Evolutionary conservation across 768 basidiomycete species (phyloP), one percentile per base, ranked within the genome.

Genomic region (Chalciporus piperatus): DNA sequence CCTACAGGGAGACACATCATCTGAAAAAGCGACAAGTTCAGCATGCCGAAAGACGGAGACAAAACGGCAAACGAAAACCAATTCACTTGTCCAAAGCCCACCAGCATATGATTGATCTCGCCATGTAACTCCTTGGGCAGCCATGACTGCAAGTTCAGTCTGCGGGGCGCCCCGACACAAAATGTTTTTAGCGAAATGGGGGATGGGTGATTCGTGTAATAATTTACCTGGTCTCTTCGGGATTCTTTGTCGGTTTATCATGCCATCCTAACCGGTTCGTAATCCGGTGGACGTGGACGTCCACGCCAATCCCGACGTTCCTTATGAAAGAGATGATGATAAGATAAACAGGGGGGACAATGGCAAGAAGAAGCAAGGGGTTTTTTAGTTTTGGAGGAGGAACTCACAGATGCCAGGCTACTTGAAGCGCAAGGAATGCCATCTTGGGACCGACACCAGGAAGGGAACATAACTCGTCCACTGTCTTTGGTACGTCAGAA

Each of bases 371-470:
- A 8, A 17, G 11, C 13, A 2, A 30, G 20, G 2, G 22, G n/a
- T n/a, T n/a, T 22, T 22, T 14, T 25, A n/a, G 33, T 7, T 14
- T 25, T 8, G n/a, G 33, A 20, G 27, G 27, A 27, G 27, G 35
- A 20, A 52, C 85, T 49, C 60, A 90, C 88, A 91, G 55, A 56
- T 87, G 79, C 92, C 91, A 96, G 1, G 91, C 92, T 23, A 80
- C 80, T 58, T 93, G 92, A 3, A 96, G 75, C 2, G 84, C 74
- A 32, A 97, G 67, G 70, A 91, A 96, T 1, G 92, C 92, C 93
- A 98, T 97, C 69, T 99, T 98, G 0, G 94, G 96, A 0, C 96
- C 96, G 0, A 98, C 94, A 0, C 96, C 96, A 2, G 85, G 84
- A 12, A 98, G 70, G 5, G 87, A 87, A 58, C 92, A 91, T 9